These are phyloP conservation scores for Arxiozyma telluris DNA, from an alignment of 1,139 yeast species.

Conservation along the genomic window DNA sequence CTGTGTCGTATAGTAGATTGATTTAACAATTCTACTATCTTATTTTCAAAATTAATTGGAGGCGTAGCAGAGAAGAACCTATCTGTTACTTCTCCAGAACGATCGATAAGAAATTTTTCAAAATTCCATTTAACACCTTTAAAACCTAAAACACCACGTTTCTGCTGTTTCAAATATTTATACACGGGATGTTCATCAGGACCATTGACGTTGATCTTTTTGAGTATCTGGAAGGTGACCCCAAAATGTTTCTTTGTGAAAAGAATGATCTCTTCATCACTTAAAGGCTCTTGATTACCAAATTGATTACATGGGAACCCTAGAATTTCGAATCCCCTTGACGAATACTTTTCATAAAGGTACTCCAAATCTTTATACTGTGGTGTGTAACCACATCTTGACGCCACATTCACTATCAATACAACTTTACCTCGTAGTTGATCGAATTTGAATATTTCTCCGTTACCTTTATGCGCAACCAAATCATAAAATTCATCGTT, in stretches of 20 bases:
- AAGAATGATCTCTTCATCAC: constrained; percentile 47
- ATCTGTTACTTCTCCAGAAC: constrained; percentile 53
- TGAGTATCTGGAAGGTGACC: constrained; percentile 54
- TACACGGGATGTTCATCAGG: constrained; percentile 63
- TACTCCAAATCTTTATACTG: constrained; percentile 74
- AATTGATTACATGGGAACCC: constrained; percentile 92
- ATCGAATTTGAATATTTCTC: constrained; percentile 48
- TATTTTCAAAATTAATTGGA: constrained; percentile 48
- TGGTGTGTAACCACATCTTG: constrained; percentile 43
- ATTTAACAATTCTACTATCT: constrained; percentile 1
- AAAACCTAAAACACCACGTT: constrained; percentile 51
- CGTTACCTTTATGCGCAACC: constrained; percentile 34
- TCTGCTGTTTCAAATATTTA: constrained; percentile 55
- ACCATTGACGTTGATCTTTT: constrained; percentile 81
- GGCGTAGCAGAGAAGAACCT: constrained; percentile 58
- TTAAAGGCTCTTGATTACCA: constrained; percentile 72
- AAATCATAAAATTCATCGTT: constrained; percentile 39
- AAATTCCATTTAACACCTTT: constrained; percentile 77
- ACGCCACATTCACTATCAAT: constrained; percentile 75
- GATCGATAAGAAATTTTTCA: constrained; percentile 70
- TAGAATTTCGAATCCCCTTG: constrained; percentile 57
- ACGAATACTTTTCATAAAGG: constrained; percentile 61
- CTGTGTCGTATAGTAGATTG: background rate
- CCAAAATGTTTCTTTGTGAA: constrained; percentile 54
- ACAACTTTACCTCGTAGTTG: constrained; percentile 76